A percentile compares a stretch with the other conserved stretches of the same genome.
Evolutionary conservation across 495 filamentous ascomycete genomes (phyloP).

Genomic region (Tuber melanosporum): DNA sequence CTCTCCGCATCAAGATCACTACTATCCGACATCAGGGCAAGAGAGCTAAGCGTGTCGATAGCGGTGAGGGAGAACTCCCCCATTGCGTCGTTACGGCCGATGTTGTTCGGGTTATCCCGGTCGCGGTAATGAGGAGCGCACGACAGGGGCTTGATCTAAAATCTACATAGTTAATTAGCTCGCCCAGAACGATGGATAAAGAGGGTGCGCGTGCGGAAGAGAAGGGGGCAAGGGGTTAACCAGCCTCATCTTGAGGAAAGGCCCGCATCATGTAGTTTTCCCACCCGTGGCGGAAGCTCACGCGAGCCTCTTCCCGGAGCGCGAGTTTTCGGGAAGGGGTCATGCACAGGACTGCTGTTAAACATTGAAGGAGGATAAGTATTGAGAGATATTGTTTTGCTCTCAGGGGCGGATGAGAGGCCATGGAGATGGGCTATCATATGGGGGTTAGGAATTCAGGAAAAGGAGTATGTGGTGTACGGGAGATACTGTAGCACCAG

Average conservation of each 20-base stretch:
- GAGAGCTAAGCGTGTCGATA: conserved; percentile 86
- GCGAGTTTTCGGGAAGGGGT: conserved; percentile 48
- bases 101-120: conserved; percentile 66
- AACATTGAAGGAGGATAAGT: conserved; percentile 41
- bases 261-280: conserved; percentile 90
- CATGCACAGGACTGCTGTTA: conserved; percentile 47
- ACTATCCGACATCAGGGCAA: conserved; percentile 80
- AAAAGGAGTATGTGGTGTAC: neutral
- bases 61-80: conserved; percentile 95
- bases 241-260: conserved; percentile 90
- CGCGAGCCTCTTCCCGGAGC: conserved; percentile 66
- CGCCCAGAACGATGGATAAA: conserved; percentile 10
- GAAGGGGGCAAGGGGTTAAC: conserved; percentile 14
- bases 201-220: conserved; percentile 8
- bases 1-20: conserved; percentile 31
- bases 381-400: conserved; percentile 28
- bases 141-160: conserved; percentile 70
- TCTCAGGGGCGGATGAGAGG: conserved; percentile 32
- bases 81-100: conserved; percentile 89
- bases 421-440: conserved; percentile 31
- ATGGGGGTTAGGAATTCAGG: neutral
- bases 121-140: conserved; percentile 80
- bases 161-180: conserved; percentile 11
- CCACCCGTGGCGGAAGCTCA: conserved; percentile 96
- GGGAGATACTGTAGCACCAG: neutral